phyloP scores from a whole-genome alignment of 805 yeast genomes.

The Blastobotrys terrestris region DNA sequence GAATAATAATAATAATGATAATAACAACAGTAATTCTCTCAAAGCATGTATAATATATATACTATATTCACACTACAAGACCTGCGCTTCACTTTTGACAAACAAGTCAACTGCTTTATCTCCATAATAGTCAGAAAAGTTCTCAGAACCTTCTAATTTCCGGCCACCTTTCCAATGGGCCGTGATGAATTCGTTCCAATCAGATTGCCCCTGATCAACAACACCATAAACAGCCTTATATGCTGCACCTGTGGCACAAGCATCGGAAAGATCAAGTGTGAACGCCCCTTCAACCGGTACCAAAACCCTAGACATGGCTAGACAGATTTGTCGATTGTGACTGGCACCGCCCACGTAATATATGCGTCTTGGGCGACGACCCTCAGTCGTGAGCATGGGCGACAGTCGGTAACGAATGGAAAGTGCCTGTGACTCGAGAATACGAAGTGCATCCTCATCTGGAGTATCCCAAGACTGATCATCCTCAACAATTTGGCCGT shows the following conservation, averaged over 20 bases:
- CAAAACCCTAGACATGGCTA: slow-evolving; percentile 61
- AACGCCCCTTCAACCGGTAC: slow-evolving; percentile 62
- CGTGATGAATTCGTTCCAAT: slow-evolving; percentile 16
- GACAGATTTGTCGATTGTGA: slow-evolving; percentile 59
- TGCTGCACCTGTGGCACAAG: slow-evolving; percentile 91
- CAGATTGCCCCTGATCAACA: neutral
- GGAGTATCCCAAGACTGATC: slow-evolving; percentile 25
- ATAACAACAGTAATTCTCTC: too few species aligned
- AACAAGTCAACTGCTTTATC: slow-evolving; percentile 4
- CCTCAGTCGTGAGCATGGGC: slow-evolving; percentile 52
- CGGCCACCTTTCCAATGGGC: slow-evolving; percentile 8
- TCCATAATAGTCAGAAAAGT: slow-evolving; percentile 1
- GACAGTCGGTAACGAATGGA: slow-evolving; percentile 77
- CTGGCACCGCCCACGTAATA: slow-evolving; percentile 89
- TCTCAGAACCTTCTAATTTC: neutral
- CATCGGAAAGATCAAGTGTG: slow-evolving; percentile 72
- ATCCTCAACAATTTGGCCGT: slow-evolving; percentile 25
- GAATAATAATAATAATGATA: too few species aligned
- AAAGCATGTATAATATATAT: too few species aligned
- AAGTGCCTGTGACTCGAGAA: slow-evolving; percentile 81
- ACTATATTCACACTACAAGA: too few species aligned
- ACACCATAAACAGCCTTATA: slow-evolving; percentile 57
- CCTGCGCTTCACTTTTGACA: slow-evolving; percentile 13
- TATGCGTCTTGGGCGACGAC: slow-evolving; percentile 55
- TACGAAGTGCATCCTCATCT: slow-evolving; percentile 64